Conservation (phyloP, 257 asterid species). For the Hygrophila difformis region DNA sequence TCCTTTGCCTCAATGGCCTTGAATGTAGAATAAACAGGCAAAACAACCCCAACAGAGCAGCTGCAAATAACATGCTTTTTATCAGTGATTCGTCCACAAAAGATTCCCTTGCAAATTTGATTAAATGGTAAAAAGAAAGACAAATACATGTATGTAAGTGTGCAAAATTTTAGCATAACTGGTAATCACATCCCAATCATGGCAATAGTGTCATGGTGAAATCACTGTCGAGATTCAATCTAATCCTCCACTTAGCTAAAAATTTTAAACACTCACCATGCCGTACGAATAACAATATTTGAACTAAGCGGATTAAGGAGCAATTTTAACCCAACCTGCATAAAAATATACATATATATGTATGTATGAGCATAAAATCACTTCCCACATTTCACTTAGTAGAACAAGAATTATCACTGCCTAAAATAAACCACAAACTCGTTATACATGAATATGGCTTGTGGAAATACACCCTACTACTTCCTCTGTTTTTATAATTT, state of each 20-base stretch:
- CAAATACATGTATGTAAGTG: no score
- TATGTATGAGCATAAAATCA: constrained; percentile 4
- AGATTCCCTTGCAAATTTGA: constrained; percentile 4
- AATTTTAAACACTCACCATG: constrained; percentile 66
- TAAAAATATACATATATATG: no score
- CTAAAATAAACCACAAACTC: not conserved
- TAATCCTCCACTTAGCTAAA: no score
- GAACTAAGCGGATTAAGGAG: constrained; percentile 73
- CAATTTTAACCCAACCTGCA: constrained; percentile 71
- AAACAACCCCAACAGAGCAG: constrained; percentile 78
- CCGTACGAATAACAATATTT: constrained; percentile 67
- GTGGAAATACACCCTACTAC: no score
- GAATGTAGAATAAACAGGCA: constrained; percentile 93
- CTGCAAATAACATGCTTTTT: constrained; percentile 31
- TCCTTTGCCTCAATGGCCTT: constrained; percentile 80
- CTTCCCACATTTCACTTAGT: not conserved
- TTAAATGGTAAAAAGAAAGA: no score
- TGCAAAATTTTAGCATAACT: no score
- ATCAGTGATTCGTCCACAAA: constrained; percentile 15
- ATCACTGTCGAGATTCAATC: no score
- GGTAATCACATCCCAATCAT: constrained; percentile 2
- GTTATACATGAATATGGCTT: no score
- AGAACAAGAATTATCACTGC: constrained; percentile 3
- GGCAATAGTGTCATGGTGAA: not conserved
- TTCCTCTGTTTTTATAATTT: no score